These are phyloP conservation scores for Mucor velutinosus DNA, from an alignment of 371 early-diverging fungal species.

Conservation along the genomic window DNA sequence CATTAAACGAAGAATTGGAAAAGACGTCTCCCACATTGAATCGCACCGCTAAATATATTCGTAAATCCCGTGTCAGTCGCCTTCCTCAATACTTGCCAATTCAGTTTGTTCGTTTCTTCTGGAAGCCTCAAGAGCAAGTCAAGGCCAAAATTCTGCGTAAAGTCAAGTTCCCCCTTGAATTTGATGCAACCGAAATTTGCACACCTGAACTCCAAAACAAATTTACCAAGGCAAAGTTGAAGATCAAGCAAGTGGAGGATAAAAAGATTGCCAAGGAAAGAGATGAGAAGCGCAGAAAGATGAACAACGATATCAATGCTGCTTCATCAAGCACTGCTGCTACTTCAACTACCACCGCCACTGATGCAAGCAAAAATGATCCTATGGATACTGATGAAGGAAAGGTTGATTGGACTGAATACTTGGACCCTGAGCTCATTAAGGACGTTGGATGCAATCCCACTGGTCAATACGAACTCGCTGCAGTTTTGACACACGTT, in stretches of 20 bases:
- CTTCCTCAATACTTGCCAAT: slow-evolving; percentile 90
- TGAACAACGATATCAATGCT: slow-evolving; percentile 32
- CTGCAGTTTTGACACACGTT: slow-evolving; percentile 85
- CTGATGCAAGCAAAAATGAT: slow-evolving; percentile 17
- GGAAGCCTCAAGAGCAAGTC: slow-evolving; percentile 86
- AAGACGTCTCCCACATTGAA: slow-evolving; percentile 86
- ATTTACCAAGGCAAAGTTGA: slow-evolving; percentile 71
- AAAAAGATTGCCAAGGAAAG: slow-evolving; percentile 68
- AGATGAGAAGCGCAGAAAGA: slow-evolving; percentile 65
- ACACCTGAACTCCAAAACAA: slow-evolving; percentile 84
- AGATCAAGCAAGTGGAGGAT: slow-evolving; percentile 78
- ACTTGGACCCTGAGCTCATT: slow-evolving; percentile 72
- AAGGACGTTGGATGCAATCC: slow-evolving; percentile 82
- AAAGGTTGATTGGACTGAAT: slow-evolving; percentile 48
- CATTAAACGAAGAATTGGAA: slow-evolving; percentile 81
- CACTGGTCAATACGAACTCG: slow-evolving; percentile 80
- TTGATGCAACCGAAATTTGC: slow-evolving; percentile 86
- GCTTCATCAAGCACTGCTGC: not conserved
- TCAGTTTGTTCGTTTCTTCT: slow-evolving; percentile 94
- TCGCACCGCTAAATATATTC: slow-evolving; percentile 79
- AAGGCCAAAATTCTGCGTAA: slow-evolving; percentile 91
- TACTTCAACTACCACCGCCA: not conserved
- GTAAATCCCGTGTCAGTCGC: slow-evolving; percentile 75
- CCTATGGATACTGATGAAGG: slow-evolving; percentile 30
- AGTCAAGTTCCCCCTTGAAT: slow-evolving; percentile 92